phyloP scores from a whole-genome alignment of 148 eudicot species.

The Gaultheria prostrata region DNA sequence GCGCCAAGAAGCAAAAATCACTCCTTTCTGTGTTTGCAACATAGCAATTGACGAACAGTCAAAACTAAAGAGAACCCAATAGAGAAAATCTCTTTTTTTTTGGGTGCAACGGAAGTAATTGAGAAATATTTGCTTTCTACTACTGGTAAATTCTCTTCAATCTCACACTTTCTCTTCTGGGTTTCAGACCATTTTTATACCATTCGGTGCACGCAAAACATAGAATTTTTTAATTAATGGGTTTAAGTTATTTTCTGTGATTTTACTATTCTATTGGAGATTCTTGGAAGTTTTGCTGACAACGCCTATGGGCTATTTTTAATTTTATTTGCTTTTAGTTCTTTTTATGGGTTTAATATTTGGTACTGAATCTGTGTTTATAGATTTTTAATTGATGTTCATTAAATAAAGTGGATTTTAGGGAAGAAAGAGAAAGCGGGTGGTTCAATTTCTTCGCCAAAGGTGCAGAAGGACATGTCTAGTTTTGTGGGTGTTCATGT shows the following conservation, averaged over 20 bases:
- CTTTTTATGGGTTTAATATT: not conserved
- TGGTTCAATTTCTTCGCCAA: constrained; percentile 17
- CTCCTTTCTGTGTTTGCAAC: constrained; percentile 14
- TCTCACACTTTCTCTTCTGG: not conserved
- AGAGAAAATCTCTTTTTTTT: not conserved
- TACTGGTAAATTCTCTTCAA: not conserved
- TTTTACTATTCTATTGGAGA: constrained; percentile 6
- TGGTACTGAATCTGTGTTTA: not conserved
- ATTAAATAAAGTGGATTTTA: not conserved
- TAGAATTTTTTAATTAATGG: not conserved
- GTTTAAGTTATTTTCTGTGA: not conserved
- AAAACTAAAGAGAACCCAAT: not conserved
- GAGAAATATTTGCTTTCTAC: not conserved
- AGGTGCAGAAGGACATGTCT: constrained; percentile 40
- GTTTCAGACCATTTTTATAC: not conserved
- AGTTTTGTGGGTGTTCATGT: constrained; percentile 56
- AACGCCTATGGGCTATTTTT: not conserved
- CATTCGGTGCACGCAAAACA: not conserved
- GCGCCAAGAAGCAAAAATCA: constrained; percentile 23
- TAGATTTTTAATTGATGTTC: constrained; percentile 2
- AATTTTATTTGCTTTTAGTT: not conserved
- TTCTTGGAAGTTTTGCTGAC: constrained; percentile 8
- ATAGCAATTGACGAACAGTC: constrained; percentile 8
- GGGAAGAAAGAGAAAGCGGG: not conserved
- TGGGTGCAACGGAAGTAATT: no score